A percentile compares a stretch with the other conserved stretches of the same genome.
Evolutionary conservation across 2,329 filamentous ascomycete genomes (phyloP).

Genomic region (Cladosporium sp.): DNA sequence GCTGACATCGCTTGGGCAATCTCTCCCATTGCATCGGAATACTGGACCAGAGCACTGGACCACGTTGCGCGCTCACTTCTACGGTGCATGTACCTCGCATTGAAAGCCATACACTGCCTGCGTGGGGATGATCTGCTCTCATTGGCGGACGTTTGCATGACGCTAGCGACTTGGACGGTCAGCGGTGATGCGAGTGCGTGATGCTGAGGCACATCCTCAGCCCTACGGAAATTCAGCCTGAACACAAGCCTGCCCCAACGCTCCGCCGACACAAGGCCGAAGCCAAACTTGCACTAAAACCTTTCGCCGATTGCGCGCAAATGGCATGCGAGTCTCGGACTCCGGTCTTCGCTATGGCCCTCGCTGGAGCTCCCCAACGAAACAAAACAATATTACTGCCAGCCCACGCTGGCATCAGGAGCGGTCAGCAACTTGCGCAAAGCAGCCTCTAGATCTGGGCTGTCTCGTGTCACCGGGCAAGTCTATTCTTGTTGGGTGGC

Average conservation of each 20-base stretch:
- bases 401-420: neutral
- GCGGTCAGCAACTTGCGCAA: neutral
- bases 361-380: neutral
- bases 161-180: neutral
- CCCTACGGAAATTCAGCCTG: conserved; percentile 1
- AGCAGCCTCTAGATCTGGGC: neutral
- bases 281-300: conserved; percentile 1
- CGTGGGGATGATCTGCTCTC: neutral
- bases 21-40: too few relatives aligned
- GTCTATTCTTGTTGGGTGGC: neutral
- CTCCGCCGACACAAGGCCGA: conserved; percentile 5
- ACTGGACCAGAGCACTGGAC: too few relatives aligned
- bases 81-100: too few relatives aligned
- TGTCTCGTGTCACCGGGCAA: neutral
- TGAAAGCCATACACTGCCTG: too few relatives aligned
- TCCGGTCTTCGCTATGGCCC: neutral
- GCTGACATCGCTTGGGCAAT: too few relatives aligned
- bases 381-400: neutral
- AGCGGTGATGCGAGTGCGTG: neutral
- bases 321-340: neutral
- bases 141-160: neutral
- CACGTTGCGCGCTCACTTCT: too few relatives aligned
- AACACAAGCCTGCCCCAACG: neutral
- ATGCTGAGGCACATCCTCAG: neutral
- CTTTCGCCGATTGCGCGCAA: neutral